These are phyloP conservation scores for Scedosporium aurantiacum DNA, from an alignment of 2,329 filamentous ascomycete genomes.

Conservation along the genomic window DNA sequence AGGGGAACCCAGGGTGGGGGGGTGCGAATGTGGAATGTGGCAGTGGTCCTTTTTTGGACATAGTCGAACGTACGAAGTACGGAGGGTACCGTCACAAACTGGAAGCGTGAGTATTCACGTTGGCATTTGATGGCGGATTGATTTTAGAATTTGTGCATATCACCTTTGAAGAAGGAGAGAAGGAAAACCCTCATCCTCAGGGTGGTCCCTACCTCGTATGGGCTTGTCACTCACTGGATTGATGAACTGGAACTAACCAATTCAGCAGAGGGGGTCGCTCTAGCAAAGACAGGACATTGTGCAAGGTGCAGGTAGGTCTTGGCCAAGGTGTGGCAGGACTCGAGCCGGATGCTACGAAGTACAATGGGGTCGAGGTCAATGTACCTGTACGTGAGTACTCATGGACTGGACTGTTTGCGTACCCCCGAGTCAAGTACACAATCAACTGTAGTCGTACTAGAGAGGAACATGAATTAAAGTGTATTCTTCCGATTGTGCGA, in stretches of 20 bases:
- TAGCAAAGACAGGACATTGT: background rate
- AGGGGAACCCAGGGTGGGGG: no score
- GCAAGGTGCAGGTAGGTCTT: background rate
- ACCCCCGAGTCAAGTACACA: background rate
- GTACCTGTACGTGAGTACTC: background rate
- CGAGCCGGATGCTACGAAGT: background rate
- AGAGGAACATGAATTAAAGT: background rate
- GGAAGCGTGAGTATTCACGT: no score
- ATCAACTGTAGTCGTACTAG: background rate
- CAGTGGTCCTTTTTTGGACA: no score
- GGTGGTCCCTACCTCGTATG: background rate
- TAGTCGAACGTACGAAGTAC: no score
- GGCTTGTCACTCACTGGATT: background rate
- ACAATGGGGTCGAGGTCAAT: background rate
- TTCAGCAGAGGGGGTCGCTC: background rate
- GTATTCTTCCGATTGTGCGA: background rate
- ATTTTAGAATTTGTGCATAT: background rate
- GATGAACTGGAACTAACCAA: background rate
- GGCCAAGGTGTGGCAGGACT: slow-evolving; percentile 3
- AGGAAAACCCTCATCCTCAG: background rate
- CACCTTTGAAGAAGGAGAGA: background rate
- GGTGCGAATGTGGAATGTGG: no score
- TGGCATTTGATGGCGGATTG: background rate
- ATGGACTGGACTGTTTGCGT: background rate
- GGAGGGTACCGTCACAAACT: no score